Base-by-base conservation (phyloP, 2,329 filamentous ascomycete genomes). In the Calonectria montana region DNA sequence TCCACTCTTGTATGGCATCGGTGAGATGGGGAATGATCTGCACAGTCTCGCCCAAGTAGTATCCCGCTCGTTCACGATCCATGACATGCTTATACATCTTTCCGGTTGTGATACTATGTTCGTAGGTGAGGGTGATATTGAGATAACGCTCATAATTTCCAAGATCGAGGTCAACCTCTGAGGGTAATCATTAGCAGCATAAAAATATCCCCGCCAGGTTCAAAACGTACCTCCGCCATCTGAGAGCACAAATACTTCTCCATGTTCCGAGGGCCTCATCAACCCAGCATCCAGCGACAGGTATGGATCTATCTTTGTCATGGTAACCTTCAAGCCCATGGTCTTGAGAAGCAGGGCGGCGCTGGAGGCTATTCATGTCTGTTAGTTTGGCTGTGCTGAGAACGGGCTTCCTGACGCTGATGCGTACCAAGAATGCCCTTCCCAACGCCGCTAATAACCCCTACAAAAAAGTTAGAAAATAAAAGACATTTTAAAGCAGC, bases 91-190 rank as follows among this genome's bases (percentile, higher is more conserved):
- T 89, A 85, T 98, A 98, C 77, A 98, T 95, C 87, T 98, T 98
- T 81, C 97, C 97, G 7, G 96, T 98, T 4, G 97, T 99, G 84
- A 99, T 97, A 84, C 98, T 98, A 87, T 96, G 95, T 78, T 98
- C 95, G 73, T 92, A 89, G 10, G 91, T 94, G 73, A 98, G 88
- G 67, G 92, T 94, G 75, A 96, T 92, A 80, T 93, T 92, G 67
- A 98, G 91, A 82, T 97, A 97, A 71, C 87, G 80, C 79, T 90
- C 88, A 77, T 90, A 91, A 80, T 90, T 90, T 23, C 89, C 89
- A 53, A 91, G 84, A 77, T 91, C 89, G 15, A 90, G 80, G 77
- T 90, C 88, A 45, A 82, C 82, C 79, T 87, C 78, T 71, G 62
- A 8, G 31, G 35, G 53, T 47, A 29, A 59, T 15, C n/a, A 15